A percentile compares a stretch with the other conserved stretches of the same genome.
Evolutionary conservation across 169 alveolate genomes (phyloP).

Genomic region (Cryptosporidium tyzzeri): DNA sequence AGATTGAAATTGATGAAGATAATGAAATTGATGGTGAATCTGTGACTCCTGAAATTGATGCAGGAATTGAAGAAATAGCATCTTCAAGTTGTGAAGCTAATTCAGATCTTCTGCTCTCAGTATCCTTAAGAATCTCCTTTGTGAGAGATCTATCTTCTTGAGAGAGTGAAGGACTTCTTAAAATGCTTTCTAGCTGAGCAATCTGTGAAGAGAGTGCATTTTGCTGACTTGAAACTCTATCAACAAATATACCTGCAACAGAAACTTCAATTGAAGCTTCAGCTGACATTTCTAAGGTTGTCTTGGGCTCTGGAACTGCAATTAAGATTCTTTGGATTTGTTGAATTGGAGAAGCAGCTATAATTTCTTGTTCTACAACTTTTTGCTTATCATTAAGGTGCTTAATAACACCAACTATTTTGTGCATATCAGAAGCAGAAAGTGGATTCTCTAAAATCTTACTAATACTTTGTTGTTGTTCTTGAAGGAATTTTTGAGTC

Average conservation of each 20-base stretch:
- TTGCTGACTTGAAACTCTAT: constrained; percentile 12
- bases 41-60: constrained; percentile 5
- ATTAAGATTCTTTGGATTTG: background rate
- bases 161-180: constrained; percentile 62
- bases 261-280: constrained; percentile 31
- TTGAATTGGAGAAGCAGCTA: constrained; percentile 44
- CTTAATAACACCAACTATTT: constrained; percentile 20
- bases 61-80: constrained; percentile 12
- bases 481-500: constrained; percentile 43
- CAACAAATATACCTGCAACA: constrained; percentile 19
- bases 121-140: constrained; percentile 16
- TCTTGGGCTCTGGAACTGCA: constrained; percentile 7
- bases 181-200: constrained; percentile 27
- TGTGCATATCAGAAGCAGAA: constrained; percentile 23
- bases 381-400: constrained; percentile 19
- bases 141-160: constrained; percentile 55
- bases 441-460: constrained; percentile 48
- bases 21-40: constrained; percentile 15
- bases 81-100: constrained; percentile 27
- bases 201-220: constrained; percentile 18
- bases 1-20: constrained; percentile 37
- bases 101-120: constrained; percentile 37
- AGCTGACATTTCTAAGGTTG: background rate
- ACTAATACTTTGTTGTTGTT: constrained; percentile 41
- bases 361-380: constrained; percentile 23